Conservation (phyloP, 176 grass and related monocot genomes). For the Rhynchospora tenuis region DNA sequence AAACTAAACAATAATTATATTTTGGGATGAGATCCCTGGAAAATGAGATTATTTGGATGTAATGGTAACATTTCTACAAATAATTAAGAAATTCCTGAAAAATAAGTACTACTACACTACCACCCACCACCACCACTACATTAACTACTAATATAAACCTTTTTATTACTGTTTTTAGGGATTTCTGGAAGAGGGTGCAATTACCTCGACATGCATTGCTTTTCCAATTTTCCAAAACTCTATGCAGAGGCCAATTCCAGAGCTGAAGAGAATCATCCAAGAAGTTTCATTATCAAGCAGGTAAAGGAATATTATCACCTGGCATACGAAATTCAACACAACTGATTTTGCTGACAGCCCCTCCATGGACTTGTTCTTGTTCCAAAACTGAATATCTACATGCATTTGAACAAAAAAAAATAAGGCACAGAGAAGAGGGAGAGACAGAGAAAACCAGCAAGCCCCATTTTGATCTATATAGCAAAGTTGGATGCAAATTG, state of each 20-base stretch:
- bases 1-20: not conserved
- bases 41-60: not conserved
- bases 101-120: not conserved
- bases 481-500: not conserved
- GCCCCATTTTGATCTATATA: slow-evolving; percentile 1
- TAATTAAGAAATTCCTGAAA: not conserved
- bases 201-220: slow-evolving; percentile 97
- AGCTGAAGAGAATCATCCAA: slow-evolving; percentile 99
- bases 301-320: slow-evolving; percentile 90
- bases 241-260: slow-evolving; percentile 92
- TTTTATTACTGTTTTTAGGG: not conserved
- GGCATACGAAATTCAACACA: slow-evolving; percentile 85
- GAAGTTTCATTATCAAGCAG: slow-evolving; percentile 99
- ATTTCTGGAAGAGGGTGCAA: not conserved
- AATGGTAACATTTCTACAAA: not conserved
- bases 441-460: not conserved
- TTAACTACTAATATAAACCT: no score
- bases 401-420: slow-evolving; percentile 3
- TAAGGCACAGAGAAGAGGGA: not conserved
- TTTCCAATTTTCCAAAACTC: slow-evolving; percentile 99
- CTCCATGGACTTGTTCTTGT: slow-evolving; percentile 99
- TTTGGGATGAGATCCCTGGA: not conserved
- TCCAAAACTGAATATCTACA: slow-evolving; percentile 99
- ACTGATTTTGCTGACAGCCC: slow-evolving; percentile 98
- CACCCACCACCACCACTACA: no score